phyloP scores from a whole-genome alignment of 192 early-diverging fungal species.

The Gaertneriomyces sp. region DNA sequence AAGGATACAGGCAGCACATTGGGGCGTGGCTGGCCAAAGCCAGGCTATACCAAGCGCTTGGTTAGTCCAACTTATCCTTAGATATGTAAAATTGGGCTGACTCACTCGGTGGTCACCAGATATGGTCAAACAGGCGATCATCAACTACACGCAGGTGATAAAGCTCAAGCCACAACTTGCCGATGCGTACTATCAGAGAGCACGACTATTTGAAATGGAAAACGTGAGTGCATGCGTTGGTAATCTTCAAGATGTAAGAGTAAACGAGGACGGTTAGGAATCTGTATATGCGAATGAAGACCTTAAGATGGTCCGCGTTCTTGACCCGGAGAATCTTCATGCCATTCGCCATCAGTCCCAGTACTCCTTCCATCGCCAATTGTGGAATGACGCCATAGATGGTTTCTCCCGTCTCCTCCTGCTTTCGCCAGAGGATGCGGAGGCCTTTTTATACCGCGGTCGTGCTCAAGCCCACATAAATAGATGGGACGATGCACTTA shows the following conservation, averaged over 20 bases:
- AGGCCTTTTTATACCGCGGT: slow-evolving; percentile 37
- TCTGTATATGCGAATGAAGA: slow-evolving; percentile 55
- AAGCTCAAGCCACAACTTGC: slow-evolving; percentile 47
- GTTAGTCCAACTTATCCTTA: slow-evolving; percentile 13
- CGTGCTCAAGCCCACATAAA: slow-evolving; percentile 41
- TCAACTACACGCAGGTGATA: slow-evolving; percentile 55
- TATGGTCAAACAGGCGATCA: slow-evolving; percentile 45
- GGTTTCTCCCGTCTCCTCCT: slow-evolving; percentile 45
- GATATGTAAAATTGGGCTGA: background rate
- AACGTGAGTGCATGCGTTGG: slow-evolving; percentile 28
- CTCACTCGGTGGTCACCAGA: slow-evolving; percentile 16
- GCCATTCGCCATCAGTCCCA: slow-evolving; percentile 50
- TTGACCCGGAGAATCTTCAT: slow-evolving; percentile 49
- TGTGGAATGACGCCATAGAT: slow-evolving; percentile 49
- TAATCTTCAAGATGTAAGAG: background rate
- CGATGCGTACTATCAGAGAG: slow-evolving; percentile 51
- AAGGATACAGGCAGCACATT: slow-evolving; percentile 46
- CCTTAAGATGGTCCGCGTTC: slow-evolving; percentile 45
- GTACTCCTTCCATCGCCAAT: slow-evolving; percentile 46
- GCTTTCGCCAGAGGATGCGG: slow-evolving; percentile 39
- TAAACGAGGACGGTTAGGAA: slow-evolving; percentile 27
- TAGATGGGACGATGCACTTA: slow-evolving; percentile 38
- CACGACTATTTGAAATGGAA: slow-evolving; percentile 49
- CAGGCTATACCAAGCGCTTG: slow-evolving; percentile 48
- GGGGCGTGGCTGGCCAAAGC: slow-evolving; percentile 51